phyloP scores from a whole-genome alignment of 164 flowering plant genomes.

The Houttuynia cordata region DNA sequence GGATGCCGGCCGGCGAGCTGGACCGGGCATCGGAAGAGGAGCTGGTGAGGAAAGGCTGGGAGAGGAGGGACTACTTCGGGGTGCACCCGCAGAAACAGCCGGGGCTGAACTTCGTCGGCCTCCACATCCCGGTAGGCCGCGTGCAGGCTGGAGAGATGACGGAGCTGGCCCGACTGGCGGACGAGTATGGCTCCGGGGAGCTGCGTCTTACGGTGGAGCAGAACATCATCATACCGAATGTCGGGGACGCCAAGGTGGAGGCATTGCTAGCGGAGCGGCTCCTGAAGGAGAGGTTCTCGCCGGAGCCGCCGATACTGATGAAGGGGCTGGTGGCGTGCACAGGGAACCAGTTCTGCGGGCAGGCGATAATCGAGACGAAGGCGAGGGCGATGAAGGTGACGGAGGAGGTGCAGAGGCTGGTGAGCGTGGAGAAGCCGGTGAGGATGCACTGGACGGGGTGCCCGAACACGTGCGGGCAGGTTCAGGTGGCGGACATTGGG shows the following conservation, averaged over 20 bases:
- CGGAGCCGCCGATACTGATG: constrained; percentile 72
- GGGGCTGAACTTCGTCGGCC: constrained; percentile 70
- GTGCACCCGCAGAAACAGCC: constrained; percentile 84
- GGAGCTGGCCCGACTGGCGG: constrained; percentile 75
- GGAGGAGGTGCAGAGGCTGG: constrained; percentile 58
- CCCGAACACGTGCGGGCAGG: constrained; percentile 85
- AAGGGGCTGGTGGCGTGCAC: constrained; percentile 89
- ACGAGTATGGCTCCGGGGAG: constrained; percentile 74
- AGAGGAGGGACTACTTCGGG: constrained; percentile 75
- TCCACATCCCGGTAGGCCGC: constrained; percentile 84
- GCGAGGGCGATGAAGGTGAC: constrained; percentile 80
- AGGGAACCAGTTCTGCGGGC: constrained; percentile 94
- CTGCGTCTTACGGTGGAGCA: constrained; percentile 95
- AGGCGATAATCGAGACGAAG: constrained; percentile 93
- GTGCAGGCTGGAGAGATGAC: constrained; percentile 87
- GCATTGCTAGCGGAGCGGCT: constrained; percentile 64
- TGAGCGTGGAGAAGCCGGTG: constrained; percentile 48
- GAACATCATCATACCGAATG: constrained; percentile 79
- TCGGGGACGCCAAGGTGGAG: constrained; percentile 50
- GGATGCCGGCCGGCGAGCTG: constrained; percentile 60
- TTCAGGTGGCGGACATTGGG: constrained; percentile 94
- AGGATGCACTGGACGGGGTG: constrained; percentile 99
- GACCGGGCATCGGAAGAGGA: constrained; percentile 69
- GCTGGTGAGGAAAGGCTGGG: constrained; percentile 57
- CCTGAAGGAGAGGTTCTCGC: constrained; percentile 42